Percentiles rank a stretch among this genome's conserved stretches.
These are phyloP conservation scores for Choiromyces venosus DNA, from an alignment of 495 filamentous ascomycete genomes.

Conservation along the genomic window DNA sequence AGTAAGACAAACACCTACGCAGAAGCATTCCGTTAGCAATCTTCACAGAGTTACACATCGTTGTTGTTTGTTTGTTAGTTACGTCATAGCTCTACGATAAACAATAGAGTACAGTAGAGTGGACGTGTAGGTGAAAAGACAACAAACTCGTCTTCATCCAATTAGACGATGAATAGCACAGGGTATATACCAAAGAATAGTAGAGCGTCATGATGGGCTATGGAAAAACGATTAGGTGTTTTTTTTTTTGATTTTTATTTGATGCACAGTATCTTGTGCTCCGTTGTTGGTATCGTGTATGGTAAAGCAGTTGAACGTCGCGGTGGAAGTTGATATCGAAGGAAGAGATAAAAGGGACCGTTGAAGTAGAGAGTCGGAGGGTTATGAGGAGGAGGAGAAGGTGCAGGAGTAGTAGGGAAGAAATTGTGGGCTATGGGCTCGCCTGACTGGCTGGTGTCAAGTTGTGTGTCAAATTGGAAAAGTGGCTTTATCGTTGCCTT, in stretches of 20 bases:
- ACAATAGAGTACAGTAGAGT: not conserved
- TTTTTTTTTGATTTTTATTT: slow-evolving; percentile 4
- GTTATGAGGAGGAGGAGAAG: slow-evolving; percentile 4
- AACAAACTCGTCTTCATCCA: not conserved
- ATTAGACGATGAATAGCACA: slow-evolving; percentile 3
- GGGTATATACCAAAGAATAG: slow-evolving; percentile 79
- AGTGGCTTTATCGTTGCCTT: slow-evolving; percentile 1
- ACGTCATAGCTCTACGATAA: slow-evolving; percentile 11
- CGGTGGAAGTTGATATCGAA: not conserved
- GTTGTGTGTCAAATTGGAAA: not conserved
- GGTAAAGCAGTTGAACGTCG: not conserved
- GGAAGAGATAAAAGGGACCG: not conserved
- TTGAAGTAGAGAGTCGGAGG: not conserved
- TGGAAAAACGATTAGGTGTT: not conserved
- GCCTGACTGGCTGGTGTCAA: not conserved
- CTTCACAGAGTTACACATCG: slow-evolving; percentile 37
- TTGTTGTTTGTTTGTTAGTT: slow-evolving; percentile 21
- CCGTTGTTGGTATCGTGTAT: slow-evolving; percentile 1
- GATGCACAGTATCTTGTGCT: slow-evolving; percentile 1
- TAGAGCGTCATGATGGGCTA: slow-evolving; percentile 80
- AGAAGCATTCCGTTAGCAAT: slow-evolving; percentile 18
- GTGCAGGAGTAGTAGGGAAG: not conserved
- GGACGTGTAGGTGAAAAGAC: not conserved
- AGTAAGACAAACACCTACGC: slow-evolving; percentile 83
- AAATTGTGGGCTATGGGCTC: not conserved